phyloP scores from a whole-genome alignment of 148 eudicot species.

The Fagopyrum esculentum region DNA sequence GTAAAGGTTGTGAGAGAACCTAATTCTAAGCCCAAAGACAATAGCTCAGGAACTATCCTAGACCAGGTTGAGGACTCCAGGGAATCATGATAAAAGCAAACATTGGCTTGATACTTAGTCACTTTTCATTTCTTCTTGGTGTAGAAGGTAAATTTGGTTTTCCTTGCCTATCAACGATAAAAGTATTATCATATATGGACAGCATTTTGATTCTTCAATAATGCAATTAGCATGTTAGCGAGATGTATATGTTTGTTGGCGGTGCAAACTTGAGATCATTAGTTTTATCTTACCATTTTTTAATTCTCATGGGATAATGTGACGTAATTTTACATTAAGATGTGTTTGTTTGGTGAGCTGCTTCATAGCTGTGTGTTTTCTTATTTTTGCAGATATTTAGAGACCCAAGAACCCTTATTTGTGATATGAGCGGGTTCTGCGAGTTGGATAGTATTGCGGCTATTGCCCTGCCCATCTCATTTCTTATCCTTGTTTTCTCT shows the following conservation, averaged over 20 bases:
- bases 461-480: not conserved
- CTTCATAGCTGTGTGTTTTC: not conserved
- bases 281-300: not conserved
- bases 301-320: not conserved
- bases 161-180: not conserved
- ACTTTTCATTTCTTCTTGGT: not conserved
- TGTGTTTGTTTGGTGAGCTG: not conserved
- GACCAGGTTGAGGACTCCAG: slow-evolving; percentile 4
- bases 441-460: not conserved
- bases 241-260: not conserved
- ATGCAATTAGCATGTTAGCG: not conserved
- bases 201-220: not conserved
- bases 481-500: not conserved
- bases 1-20: slow-evolving; percentile 51
- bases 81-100: not conserved
- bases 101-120: not conserved
- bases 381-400: not conserved
- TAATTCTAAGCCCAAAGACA: slow-evolving; percentile 28
- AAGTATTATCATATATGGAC: not conserved
- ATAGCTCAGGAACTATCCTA: not conserved
- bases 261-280: not conserved
- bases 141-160: not conserved
- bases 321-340: not conserved
- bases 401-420: not conserved
- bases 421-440: not conserved